Evolutionary conservation across 257 asterid genomes (phyloP), one percentile per base, ranked within the genome.

Genomic region (Solanum arcanum): DNA sequence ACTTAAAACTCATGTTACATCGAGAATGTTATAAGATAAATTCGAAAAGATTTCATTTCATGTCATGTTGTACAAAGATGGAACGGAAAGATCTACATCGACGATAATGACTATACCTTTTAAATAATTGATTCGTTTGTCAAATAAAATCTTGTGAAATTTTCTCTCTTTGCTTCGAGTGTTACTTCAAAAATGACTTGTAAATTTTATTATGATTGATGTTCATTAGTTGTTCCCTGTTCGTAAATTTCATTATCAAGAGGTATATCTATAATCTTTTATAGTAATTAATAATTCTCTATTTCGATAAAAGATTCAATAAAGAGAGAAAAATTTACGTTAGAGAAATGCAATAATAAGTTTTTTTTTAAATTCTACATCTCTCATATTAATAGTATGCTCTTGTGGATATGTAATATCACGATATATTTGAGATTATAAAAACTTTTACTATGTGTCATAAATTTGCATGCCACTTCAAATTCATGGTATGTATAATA

Each of bases 61-160:
- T 11, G 2, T 11, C 70, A 62, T 37, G 7, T 23, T 9, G 18
- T 37, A 6, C 33, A 39, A 37, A 74, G 0, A 37, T 37, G 31
- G 2, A 74, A 20, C 9, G n/a, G 5, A 73, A 73, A 21, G 10
- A 73, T 5, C 1, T 0, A 6, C 5, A 3, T 0, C 0, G 1
- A 74, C 42, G 21, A 74, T 5, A 37, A 74, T 1, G 9, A 37
- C 6, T 37, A 37, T 0, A 11, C 1, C 2, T 21, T 12, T 23
- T 1, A 12, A 37, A 37, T 37, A 21, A 74, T 72, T 1, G 3
- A 37, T 16, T 37, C 20, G 0, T 74, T 74, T 37, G 3, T 1
- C 29, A 2, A 73, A 6, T 0, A 37, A 1, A 74, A 3, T 74
- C 18, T 37, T 1, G 1, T 11, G 3, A 74, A 74, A 37, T 37